Evolutionary conservation across 164 flowering plant genomes (phyloP), one percentile per base, ranked within the genome.

Genomic region (Piper betle): DNA sequence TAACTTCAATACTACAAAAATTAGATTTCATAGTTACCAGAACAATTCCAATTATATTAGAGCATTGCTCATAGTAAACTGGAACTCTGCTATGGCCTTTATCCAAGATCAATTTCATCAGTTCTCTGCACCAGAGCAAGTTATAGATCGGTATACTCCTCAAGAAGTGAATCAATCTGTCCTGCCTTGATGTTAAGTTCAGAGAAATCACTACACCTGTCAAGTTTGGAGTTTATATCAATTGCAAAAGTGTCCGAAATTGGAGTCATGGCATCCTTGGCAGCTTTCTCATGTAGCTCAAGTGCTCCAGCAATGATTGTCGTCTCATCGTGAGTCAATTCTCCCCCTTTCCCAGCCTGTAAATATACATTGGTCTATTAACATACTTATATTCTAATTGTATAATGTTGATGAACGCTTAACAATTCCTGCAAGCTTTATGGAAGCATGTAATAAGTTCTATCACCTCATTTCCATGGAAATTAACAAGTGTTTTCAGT

Each of bases 271-370:
- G 99, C 94, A 78, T 86, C 89, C 63, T 83, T 61, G 52, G 96
- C 99, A 43, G 84, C 86, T 75, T 93, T 93, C 69, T 79, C 93
- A 17, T 80, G 63, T 50, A 93, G 89, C 73, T 86, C 92, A 41
- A 93, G 84, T 58, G 99, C 99, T 61, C 99, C 99, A 55, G 97
- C 89, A 72, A 93, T 93, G 62, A 93, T 93, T 55, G 99, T 91
- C 57, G 99, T 94, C 77, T 94, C 97, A 68, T 91, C 95, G 73
- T 83, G 96, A 38, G 97, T 90, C 71, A 93, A 77, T 68, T 93
- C 99, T 58, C 99, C 99, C 64, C 99, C 99, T 80, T 93, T 93
- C 70, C 99, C 99, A 64, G 98, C 98, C 98, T 93, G 46, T 57
- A 38, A 58, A 3, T n/a, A 39, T 38, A 46, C 39, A 58, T 46